Evolutionary conservation across 2,329 filamentous ascomycete genomes (phyloP), one percentile per base, ranked within the genome.

Genomic region (Didymellaceae sp.): DNA sequence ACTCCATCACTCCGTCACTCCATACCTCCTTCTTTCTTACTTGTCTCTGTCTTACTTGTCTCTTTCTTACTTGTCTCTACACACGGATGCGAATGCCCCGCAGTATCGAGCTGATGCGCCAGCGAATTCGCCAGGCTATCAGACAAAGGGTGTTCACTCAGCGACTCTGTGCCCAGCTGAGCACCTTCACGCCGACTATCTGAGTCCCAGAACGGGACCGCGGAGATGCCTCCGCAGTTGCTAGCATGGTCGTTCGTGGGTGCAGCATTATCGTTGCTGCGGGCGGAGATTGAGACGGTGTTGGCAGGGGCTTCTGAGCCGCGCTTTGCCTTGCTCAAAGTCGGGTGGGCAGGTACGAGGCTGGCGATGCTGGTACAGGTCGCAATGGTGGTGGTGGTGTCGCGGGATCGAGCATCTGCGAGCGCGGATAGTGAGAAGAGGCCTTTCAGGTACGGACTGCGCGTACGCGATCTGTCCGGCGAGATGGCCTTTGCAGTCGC

Each of bases 101-200:
- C 42, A 5, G 35, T 35, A 10, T 33, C 35, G 22, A 52, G 42
- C n/a, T 52, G 48, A 13, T 52, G 48, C 14, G 48, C 48, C 8
- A 42, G 25, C 9, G 31, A 33, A 25, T 42, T 30, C 10, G 42
- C 48, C n/a, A 52, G 21, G 18, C 31, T 24, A 25, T 45, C 42
- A 9, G 30, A 33, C 9, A 40, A 21, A 10, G 43, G 28, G 9
- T 40, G 28, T 17, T 34, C 14, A 6, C 26, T 39, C 28, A 30
- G 6, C 10, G 22, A 10, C 20, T 5, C 16, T 6, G 25, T 34
- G 10, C 32, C 33, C 3, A n/a, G 6, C 9, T 14, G 18, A 4
- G 7, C 11, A 18, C n/a, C 13, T n/a, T n/a, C 20, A 8, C 20
- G 16, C 6, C 35, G 44, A 10, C 6, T 4, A 9, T 32, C 32